These are phyloP conservation scores for Candida sanyaensis DNA, from an alignment of 1,139 yeast genomes.

Conservation along the genomic window DNA sequence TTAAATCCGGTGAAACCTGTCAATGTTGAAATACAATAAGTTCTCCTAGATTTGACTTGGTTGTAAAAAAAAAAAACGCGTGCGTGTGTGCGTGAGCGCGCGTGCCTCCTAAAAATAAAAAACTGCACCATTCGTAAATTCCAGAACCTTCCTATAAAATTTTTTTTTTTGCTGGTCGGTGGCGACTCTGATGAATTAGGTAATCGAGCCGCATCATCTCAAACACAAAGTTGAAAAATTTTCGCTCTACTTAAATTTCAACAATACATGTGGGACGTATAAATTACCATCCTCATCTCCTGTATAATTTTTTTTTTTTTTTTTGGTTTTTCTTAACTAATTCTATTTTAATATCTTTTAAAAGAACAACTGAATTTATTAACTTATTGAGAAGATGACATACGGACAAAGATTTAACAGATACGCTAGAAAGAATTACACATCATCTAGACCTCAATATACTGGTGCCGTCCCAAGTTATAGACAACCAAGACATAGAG, in stretches of 20 bases:
- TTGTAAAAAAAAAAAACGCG: background rate
- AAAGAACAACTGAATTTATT: background rate
- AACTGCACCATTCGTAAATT: background rate
- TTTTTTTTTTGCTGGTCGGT: background rate
- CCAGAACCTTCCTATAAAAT: constrained; percentile 2
- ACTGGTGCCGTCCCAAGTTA: background rate
- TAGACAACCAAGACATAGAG: background rate
- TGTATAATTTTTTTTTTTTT: background rate
- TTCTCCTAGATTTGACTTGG: too few relatives aligned
- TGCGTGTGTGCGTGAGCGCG: too few relatives aligned
- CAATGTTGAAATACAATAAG: too few relatives aligned
- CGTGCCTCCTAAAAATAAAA: background rate
- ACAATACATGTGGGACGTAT: background rate
- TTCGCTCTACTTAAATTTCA: background rate
- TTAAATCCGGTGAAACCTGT: background rate
- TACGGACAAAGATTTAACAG: constrained; percentile 8
- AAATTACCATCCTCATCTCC: constrained; percentile 1
- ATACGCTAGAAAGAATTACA: constrained; percentile 9
- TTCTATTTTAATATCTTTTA: too few relatives aligned
- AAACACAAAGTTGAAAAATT: constrained; percentile 7
- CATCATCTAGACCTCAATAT: constrained; percentile 5
- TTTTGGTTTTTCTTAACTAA: background rate
- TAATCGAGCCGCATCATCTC: constrained; percentile 13
- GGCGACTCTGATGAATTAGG: background rate
- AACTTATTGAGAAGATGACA: constrained; percentile 4